These are phyloP conservation scores for Podospora bellae-mahoneyi DNA, from an alignment of 495 filamentous ascomycete species.

Conservation along the genomic window DNA sequence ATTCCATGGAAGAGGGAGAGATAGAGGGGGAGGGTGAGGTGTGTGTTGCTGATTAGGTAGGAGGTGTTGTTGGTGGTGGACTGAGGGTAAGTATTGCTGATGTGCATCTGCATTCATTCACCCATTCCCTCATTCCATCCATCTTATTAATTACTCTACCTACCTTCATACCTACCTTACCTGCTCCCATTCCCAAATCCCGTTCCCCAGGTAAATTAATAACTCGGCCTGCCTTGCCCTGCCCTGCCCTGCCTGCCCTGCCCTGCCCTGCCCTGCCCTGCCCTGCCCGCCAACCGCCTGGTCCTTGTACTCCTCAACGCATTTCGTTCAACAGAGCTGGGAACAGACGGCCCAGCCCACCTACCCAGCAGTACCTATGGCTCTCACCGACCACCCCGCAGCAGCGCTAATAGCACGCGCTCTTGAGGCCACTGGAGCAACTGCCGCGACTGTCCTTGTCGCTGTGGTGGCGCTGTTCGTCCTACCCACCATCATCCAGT, in stretches of 20 bases:
- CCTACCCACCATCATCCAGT: constrained; percentile 17
- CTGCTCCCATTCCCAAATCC: not conserved
- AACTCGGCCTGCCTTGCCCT: too few relatives aligned
- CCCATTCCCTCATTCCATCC: not conserved
- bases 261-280: too few relatives aligned
- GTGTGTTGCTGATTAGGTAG: not conserved
- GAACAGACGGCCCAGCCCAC: not conserved
- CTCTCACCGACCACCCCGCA: not conserved
- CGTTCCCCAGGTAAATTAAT: not conserved
- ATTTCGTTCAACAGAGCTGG: not conserved
- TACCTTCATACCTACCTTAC: not conserved
- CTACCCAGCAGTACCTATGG: not conserved
- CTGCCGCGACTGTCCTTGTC: not conserved
- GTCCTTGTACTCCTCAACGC: not conserved
- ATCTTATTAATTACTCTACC: too few relatives aligned
- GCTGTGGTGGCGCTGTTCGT: constrained; percentile 8
- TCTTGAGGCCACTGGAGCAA: not conserved
- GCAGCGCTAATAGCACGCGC: not conserved
- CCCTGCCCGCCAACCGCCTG: not conserved
- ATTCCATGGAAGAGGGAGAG: too few relatives aligned
- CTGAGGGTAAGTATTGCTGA: not conserved
- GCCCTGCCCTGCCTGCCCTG: too few relatives aligned
- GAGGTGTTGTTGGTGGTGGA: too few relatives aligned
- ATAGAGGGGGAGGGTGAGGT: too few relatives aligned
- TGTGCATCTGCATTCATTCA: not conserved